Percentiles rank a stretch among this genome's conserved stretches.
phyloP scores from a whole-genome alignment of 495 filamentous ascomycete genomes.

The Copromyces sp. region DNA sequence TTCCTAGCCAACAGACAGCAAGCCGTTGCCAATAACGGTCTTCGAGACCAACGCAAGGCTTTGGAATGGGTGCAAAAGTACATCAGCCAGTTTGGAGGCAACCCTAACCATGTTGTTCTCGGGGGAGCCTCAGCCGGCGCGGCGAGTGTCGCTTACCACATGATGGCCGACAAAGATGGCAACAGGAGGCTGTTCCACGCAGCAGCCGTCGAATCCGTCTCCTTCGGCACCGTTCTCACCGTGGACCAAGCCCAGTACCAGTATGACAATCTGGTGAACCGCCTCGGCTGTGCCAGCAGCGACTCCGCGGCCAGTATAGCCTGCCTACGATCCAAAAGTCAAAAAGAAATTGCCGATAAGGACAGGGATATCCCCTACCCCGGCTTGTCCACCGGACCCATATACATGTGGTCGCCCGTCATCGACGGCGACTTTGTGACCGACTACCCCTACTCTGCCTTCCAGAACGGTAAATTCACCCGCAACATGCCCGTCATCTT shows the following conservation, averaged over 20 bases:
- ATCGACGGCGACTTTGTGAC: slow-evolving; percentile 48
- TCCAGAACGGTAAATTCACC: slow-evolving; percentile 49
- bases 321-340: slow-evolving; percentile 47
- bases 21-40: slow-evolving; percentile 49
- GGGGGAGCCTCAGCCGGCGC: slow-evolving; percentile 59
- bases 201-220: slow-evolving; percentile 54
- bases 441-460: slow-evolving; percentile 50
- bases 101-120: slow-evolving; percentile 57
- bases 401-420: slow-evolving; percentile 46
- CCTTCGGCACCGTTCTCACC: slow-evolving; percentile 51
- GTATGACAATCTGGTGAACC: slow-evolving; percentile 50
- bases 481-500: slow-evolving; percentile 55
- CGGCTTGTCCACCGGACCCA: slow-evolving; percentile 25
- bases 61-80: slow-evolving; percentile 57
- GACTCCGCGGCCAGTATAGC: slow-evolving; percentile 36
- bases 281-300: slow-evolving; percentile 40
- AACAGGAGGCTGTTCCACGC: slow-evolving; percentile 44
- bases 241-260: slow-evolving; percentile 52
- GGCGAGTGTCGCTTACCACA: slow-evolving; percentile 49
- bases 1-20: slow-evolving; percentile 54
- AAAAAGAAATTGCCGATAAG: slow-evolving; percentile 38
- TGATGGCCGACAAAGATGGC: slow-evolving; percentile 42
- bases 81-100: slow-evolving; percentile 58
- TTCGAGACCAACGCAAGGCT: slow-evolving; percentile 57
- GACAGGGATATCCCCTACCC: slow-evolving; percentile 49